Percentiles rank a stretch among this genome's conserved stretches.
These are phyloP conservation scores for Amaranthus tricolor DNA, from an alignment of 179 eudicot genomes.

Conservation along the genomic window DNA sequence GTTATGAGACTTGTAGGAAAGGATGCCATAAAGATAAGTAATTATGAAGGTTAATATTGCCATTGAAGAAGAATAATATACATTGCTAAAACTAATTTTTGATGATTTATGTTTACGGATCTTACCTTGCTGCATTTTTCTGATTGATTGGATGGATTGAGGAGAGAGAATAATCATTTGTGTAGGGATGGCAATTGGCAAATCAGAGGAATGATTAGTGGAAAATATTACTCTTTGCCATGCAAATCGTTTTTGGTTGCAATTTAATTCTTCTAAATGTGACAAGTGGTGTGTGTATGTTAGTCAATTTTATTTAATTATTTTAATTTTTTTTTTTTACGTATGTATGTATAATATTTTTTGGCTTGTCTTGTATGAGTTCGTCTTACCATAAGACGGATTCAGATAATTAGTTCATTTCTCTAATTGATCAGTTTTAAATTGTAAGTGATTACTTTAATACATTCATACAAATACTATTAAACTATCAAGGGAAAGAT, in stretches of 20 bases:
- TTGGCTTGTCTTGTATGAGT: too few species aligned
- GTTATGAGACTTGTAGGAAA: slow-evolving; percentile 14
- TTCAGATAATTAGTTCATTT: too few species aligned
- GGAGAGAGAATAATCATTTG: slow-evolving; percentile 15
- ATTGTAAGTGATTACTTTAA: too few species aligned
- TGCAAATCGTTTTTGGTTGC: slow-evolving; percentile 31
- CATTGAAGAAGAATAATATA: slow-evolving; percentile 29
- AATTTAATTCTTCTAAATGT: slow-evolving; percentile 7
- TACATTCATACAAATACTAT: too few species aligned
- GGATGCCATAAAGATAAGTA: slow-evolving; percentile 18
- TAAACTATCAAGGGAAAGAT: too few species aligned
- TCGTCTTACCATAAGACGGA: too few species aligned
- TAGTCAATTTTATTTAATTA: not conserved
- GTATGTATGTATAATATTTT: not conserved
- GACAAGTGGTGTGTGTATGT: slow-evolving; percentile 33
- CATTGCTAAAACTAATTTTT: slow-evolving; percentile 17
- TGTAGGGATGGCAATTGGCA: slow-evolving; percentile 22
- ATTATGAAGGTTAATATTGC: slow-evolving; percentile 26
- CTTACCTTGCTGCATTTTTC: slow-evolving; percentile 57
- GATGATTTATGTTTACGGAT: not conserved
- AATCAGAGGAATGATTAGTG: slow-evolving; percentile 32
- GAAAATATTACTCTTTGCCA: slow-evolving; percentile 41
- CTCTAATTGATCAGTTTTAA: too few species aligned
- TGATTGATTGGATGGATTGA: slow-evolving; percentile 11
- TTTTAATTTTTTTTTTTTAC: not conserved